These are phyloP conservation scores for Candida takata DNA, from an alignment of 805 yeast genomes.

Conservation along the genomic window DNA sequence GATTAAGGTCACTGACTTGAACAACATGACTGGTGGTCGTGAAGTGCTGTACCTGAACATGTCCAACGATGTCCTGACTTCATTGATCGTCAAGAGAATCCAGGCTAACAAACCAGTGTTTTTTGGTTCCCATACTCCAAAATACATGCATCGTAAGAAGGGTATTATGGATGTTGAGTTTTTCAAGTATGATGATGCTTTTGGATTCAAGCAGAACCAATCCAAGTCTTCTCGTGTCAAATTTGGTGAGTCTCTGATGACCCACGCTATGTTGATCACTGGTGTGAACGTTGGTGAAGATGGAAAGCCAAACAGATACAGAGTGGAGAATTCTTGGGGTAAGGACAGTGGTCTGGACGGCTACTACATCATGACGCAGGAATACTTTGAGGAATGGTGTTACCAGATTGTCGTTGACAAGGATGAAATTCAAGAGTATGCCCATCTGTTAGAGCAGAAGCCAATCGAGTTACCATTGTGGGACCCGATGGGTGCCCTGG, in stretches of 20 bases:
- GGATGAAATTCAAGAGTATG: constrained; percentile 33
- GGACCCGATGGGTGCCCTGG: constrained; percentile 78
- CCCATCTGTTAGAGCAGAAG: constrained; percentile 29
- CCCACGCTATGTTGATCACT: constrained; percentile 85
- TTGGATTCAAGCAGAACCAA: constrained; percentile 46
- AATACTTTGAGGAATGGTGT: constrained; percentile 68
- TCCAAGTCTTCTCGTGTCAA: constrained; percentile 62
- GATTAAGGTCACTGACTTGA: constrained; percentile 66
- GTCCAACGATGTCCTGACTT: constrained; percentile 49
- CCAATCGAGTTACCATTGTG: constrained; percentile 63
- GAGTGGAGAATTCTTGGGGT: constrained; percentile 79
- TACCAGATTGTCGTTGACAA: constrained; percentile 61
- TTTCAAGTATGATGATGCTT: constrained; percentile 52
- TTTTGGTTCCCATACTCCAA: constrained; percentile 88
- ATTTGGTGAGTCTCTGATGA: constrained; percentile 71
- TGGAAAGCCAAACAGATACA: constrained; percentile 58
- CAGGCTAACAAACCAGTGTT: constrained; percentile 73
- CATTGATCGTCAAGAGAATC: constrained; percentile 59
- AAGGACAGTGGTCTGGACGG: constrained; percentile 61
- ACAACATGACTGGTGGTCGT: constrained; percentile 66
- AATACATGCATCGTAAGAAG: constrained; percentile 48
- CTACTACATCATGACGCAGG: constrained; percentile 63
- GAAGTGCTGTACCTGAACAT: constrained; percentile 67
- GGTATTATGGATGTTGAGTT: constrained; percentile 71
- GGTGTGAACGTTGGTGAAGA: constrained; percentile 66